Conservation (phyloP, 208 protist genomes). For the Novymonas esmeraldas region DNA sequence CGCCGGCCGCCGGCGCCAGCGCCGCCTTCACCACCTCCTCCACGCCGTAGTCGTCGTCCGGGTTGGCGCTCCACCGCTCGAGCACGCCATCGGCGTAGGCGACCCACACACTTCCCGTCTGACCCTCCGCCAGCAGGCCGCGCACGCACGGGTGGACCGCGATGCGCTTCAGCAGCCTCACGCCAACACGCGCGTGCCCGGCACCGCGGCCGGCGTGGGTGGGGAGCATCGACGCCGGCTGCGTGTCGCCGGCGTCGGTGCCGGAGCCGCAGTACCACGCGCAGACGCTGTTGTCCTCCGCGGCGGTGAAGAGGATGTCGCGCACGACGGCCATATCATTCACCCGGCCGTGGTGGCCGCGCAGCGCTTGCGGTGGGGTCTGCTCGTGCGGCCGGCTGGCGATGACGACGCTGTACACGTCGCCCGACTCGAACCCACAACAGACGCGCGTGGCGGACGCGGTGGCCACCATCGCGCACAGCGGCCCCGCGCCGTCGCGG, state of each 20-base stretch:
- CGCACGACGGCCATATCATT: constrained; percentile 65
- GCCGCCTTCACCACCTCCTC: constrained; percentile 75
- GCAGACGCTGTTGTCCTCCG: constrained; percentile 72
- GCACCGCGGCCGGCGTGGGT: not conserved
- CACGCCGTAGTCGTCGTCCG: constrained; percentile 86
- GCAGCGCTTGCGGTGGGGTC: constrained; percentile 31
- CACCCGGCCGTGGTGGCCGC: constrained; percentile 56
- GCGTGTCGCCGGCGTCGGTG: not conserved
- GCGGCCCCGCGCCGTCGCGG: constrained; percentile 12
- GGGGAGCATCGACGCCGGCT: not conserved
- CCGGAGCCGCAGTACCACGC: constrained; percentile 58
- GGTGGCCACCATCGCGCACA: constrained; percentile 22
- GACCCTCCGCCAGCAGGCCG: constrained; percentile 49
- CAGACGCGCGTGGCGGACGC: constrained; percentile 38
- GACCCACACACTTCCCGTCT: constrained; percentile 76
- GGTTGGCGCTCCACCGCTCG: constrained; percentile 85
- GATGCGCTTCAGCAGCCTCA: constrained; percentile 58
- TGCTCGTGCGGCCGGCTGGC: constrained; percentile 47
- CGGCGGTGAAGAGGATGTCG: constrained; percentile 76
- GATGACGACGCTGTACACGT: constrained; percentile 51
- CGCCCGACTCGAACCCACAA: constrained; percentile 66
- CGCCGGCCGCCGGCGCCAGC: constrained; percentile 5
- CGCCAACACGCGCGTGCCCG: not conserved
- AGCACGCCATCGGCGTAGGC: constrained; percentile 78
- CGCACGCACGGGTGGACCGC: constrained; percentile 57